Base-by-base conservation (phyloP, 495 filamentous ascomycete species). In the Aspergillus asperescens region DNA sequence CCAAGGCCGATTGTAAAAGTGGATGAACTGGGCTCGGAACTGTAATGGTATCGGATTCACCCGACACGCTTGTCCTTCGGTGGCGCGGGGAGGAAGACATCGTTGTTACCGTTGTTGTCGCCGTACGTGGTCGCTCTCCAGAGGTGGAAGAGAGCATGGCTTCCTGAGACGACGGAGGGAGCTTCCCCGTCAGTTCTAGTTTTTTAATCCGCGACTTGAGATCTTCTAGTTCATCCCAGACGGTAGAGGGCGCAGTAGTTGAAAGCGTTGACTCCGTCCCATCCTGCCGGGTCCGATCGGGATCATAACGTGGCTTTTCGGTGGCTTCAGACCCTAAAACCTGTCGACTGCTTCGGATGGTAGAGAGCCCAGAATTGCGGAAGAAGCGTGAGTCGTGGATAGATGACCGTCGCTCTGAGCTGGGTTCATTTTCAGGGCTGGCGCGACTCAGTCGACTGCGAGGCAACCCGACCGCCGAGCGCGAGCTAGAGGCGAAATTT, bases 221-320 rank as follows among this genome's bases (percentile, higher is more conserved):
- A 48, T 97, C 94, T 58, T 98, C 93, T 16, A 98, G 71, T 68
- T 98, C 93, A 65, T 98, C 93, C 94, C 94, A 98, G 8, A 98
- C 88, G 1, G 89, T 94, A 2, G 93, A 95, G 18, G 90, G 86
- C 7, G 90, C 89, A 2, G 83, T 90, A 0, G 88, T 89, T 0
- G 93, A 97, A 19, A 84, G 74, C 0, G 88, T 90, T 0, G 91
- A 96, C 53, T 88, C 88, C 2, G 89, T 90, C 27, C 81, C 81
- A 56, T 86, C 81, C 4, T 66, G 69, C 41, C 71, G 69, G 18
- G 75, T 47, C 43, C 77, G 82, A 45, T 85, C 83, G 7, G 74
- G 64, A 7, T 73, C 73, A 22, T 56, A 52, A 19, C 55, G 67
- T 19, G 58, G 56, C 37, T 69, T 68, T 34, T 75, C 72, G 1